phyloP scores from a whole-genome alignment of 2,329 filamentous ascomycete species.

The Xylariales sp. region DNA sequence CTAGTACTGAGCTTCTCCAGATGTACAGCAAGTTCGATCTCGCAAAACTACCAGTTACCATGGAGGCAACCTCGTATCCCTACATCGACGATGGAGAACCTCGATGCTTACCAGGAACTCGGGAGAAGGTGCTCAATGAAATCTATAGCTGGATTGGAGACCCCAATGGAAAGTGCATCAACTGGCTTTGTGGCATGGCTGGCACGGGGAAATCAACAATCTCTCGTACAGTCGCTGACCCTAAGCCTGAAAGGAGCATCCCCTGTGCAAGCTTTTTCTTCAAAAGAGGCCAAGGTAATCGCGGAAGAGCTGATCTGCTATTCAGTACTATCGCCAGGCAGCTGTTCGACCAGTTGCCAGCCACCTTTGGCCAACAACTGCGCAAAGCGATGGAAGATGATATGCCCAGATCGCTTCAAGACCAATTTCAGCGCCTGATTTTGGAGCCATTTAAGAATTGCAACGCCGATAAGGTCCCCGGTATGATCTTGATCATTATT shows the following conservation, averaged over 20 bases:
- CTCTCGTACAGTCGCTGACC: constrained; percentile 24
- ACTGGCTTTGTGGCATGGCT: constrained; percentile 32
- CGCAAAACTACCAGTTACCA: neutral
- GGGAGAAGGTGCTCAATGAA: neutral
- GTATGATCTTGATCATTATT: constrained; percentile 20
- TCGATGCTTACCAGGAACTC: neutral
- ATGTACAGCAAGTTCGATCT: neutral
- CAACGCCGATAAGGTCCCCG: neutral
- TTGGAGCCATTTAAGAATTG: constrained; percentile 23
- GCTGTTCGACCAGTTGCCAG: constrained; percentile 21
- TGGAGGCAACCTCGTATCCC: neutral
- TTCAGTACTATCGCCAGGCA: constrained; percentile 33
- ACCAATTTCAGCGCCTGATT: constrained; percentile 36
- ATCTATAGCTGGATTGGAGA: constrained; percentile 2
- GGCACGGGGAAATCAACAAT: constrained; percentile 37
- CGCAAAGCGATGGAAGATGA: too few species aligned
- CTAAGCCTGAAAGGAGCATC: neutral
- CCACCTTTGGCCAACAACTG: too few species aligned
- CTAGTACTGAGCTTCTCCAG: too few species aligned
- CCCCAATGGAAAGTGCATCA: neutral
- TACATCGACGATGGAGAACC: neutral
- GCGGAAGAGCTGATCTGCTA: constrained; percentile 27
- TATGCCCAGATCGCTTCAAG: too few species aligned
- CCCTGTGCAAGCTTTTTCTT: constrained; percentile 36
- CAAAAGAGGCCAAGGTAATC: constrained; percentile 33